These are phyloP conservation scores for Graphilbum sp. DNA, from an alignment of 2,329 filamentous ascomycete genomes.

Conservation along the genomic window DNA sequence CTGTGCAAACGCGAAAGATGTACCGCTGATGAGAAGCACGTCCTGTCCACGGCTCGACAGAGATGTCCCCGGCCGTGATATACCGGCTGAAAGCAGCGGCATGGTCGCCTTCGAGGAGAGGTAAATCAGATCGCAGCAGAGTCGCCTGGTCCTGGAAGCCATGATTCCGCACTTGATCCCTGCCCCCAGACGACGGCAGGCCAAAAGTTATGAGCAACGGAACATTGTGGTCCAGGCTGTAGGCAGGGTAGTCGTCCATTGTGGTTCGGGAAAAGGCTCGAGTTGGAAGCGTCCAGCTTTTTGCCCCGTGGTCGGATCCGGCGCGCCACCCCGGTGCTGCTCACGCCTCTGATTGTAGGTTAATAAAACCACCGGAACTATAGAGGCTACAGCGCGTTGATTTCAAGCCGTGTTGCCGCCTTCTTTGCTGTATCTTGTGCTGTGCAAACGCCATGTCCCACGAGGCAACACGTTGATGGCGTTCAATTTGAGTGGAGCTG, in stretches of 20 bases:
- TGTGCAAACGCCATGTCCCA: too few species aligned
- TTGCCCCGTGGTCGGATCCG: too few species aligned
- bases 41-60: slow-evolving; percentile 48
- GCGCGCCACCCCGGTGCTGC: too few species aligned
- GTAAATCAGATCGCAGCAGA: slow-evolving; percentile 53
- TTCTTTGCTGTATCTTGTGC: background rate
- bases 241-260: slow-evolving; percentile 67
- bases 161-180: slow-evolving; percentile 24
- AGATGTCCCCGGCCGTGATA: slow-evolving; percentile 49
- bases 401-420: background rate
- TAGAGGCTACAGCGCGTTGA: too few species aligned
- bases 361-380: too few species aligned
- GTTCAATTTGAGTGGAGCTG: background rate
- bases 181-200: slow-evolving; percentile 26
- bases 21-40: slow-evolving; percentile 34
- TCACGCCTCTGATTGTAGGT: too few species aligned
- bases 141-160: slow-evolving; percentile 41
- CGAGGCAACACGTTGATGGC: too few species aligned
- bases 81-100: slow-evolving; percentile 49
- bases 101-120: slow-evolving; percentile 46
- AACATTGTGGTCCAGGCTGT: slow-evolving; percentile 75
- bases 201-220: slow-evolving; percentile 74
- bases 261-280: too few species aligned
- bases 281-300: too few species aligned
- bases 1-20: slow-evolving; percentile 53